Conservation (phyloP, 2,329 filamentous ascomycete genomes). For the Clonostachys sp. region DNA sequence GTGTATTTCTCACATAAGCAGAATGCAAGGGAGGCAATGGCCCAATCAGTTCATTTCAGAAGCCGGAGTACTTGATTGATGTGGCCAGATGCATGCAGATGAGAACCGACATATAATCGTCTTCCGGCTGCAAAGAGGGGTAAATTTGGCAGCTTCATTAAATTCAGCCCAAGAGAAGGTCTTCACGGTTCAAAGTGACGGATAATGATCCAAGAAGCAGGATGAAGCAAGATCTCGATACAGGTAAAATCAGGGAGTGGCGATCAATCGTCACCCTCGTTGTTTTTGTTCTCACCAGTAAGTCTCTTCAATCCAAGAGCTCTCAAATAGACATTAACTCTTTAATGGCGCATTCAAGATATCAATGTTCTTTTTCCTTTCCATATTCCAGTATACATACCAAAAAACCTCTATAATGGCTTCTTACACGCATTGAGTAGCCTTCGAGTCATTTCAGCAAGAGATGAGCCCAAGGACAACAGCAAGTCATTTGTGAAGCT, state of each 20-base stretch:
- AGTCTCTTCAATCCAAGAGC: slow-evolving; percentile 26
- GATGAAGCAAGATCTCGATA: slow-evolving; percentile 4
- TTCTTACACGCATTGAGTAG: slow-evolving; percentile 26
- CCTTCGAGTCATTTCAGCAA: slow-evolving; percentile 42
- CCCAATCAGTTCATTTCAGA: too few species aligned
- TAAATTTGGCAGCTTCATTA: neutral
- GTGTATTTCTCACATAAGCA: too few species aligned
- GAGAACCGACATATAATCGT: too few species aligned
- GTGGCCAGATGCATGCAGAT: too few species aligned
- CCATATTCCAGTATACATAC: slow-evolving; percentile 57
- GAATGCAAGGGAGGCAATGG: too few species aligned
- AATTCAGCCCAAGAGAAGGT: neutral
- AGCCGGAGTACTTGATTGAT: too few species aligned
- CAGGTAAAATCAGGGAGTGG: slow-evolving; percentile 52
- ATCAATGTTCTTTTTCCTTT: slow-evolving; percentile 67
- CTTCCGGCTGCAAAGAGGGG: too few species aligned
- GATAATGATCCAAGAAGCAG: too few species aligned
- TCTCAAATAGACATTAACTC: neutral
- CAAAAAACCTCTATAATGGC: slow-evolving; percentile 39
- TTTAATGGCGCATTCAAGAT: slow-evolving; percentile 36
- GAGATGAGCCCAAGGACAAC: slow-evolving; percentile 3
- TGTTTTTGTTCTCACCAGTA: slow-evolving; percentile 66
- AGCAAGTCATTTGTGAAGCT: slow-evolving; percentile 39
- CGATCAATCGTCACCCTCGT: slow-evolving; percentile 66
- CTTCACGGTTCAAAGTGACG: slow-evolving; percentile 2